Evolutionary conservation across 805 yeast genomes (phyloP), one percentile per base, ranked within the genome.

Genomic region (Yarrowia sp.): DNA sequence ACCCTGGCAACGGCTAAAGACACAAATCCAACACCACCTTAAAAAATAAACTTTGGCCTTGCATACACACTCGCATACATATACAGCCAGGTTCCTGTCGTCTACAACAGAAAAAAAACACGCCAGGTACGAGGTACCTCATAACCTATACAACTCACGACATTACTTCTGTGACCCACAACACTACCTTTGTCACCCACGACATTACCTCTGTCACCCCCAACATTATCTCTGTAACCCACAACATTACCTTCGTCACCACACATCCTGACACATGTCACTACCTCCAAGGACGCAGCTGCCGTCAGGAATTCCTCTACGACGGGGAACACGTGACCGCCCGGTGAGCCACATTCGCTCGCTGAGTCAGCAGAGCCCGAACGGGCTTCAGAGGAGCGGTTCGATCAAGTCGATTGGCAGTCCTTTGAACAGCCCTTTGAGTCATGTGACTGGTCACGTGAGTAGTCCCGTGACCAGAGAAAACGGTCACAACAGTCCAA

Each of bases 261-360:
- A 43, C 53, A 4, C 32, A 32, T 15, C 3, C 42, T 38, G 45
- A 53, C 45, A 19, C 59, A 53, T 53, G 59, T 53, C 59, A 40
- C 19, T 40, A n/a, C 58, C 42, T 53, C 45, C 59, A 53, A 38
- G 59, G 59, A 53, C 59, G 5, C 59, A 45, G 14, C 59, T 53
- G 45, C 59, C 59, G 32, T 53, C 59, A 7, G 59, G 59, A 10
- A 53, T 53, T 9, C 59, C 59, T 8, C 45, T 53, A 5, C 11
- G 58, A 52, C 10, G 59, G 14, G 59, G 59, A 10, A 9, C 43
- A 38, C 58, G 58, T 38, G 59, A 53, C 16, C 59, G 45, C 8
- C 59, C 59, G 8, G 16, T 10, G 19, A 14, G 36, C 12, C 45
- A 53, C 14, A 40, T 53, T 3, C 45, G 59, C 12, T 1, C 59